These are phyloP conservation scores for Zostera marina DNA, from an alignment of 116 monocot species.

Conservation along the genomic window DNA sequence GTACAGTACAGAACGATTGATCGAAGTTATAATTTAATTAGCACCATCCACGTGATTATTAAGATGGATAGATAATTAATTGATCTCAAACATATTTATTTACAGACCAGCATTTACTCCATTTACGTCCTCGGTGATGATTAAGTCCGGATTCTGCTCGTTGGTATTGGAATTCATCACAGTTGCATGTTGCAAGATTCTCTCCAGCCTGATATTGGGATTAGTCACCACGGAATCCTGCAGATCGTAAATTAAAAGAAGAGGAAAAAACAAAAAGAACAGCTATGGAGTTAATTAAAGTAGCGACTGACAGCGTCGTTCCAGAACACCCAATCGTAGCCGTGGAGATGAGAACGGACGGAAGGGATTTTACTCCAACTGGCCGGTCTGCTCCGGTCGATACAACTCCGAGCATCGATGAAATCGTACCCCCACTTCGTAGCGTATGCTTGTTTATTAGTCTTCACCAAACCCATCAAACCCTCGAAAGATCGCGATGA, in stretches of 20 bases:
- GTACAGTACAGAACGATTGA: too few relatives aligned
- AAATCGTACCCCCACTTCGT: constrained; percentile 39
- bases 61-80: too few relatives aligned
- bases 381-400: constrained; percentile 55
- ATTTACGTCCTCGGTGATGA: constrained; percentile 63
- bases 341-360: constrained; percentile 22
- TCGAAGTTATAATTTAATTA: too few relatives aligned
- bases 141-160: constrained; percentile 35
- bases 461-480: constrained; percentile 22
- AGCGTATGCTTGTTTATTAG: constrained; percentile 42
- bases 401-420: constrained; percentile 22
- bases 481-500: constrained; percentile 21
- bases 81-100: too few relatives aligned
- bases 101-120: constrained; percentile 75
- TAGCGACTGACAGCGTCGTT: constrained; percentile 59
- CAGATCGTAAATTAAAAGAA: background rate
- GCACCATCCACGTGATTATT: too few relatives aligned
- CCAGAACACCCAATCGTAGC: constrained; percentile 89
- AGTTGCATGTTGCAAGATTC: constrained; percentile 26
- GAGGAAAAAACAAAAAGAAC: background rate
- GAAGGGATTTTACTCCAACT: constrained; percentile 86
- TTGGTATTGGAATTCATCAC: constrained; percentile 23
- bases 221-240: constrained; percentile 82
- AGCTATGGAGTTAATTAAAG: background rate
- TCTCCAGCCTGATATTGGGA: constrained; percentile 44